Percentiles rank a stretch among this genome's conserved stretches.
Evolutionary conservation across 768 basidiomycete genomes (phyloP).

Genomic region (Lactifluus rugatus): DNA sequence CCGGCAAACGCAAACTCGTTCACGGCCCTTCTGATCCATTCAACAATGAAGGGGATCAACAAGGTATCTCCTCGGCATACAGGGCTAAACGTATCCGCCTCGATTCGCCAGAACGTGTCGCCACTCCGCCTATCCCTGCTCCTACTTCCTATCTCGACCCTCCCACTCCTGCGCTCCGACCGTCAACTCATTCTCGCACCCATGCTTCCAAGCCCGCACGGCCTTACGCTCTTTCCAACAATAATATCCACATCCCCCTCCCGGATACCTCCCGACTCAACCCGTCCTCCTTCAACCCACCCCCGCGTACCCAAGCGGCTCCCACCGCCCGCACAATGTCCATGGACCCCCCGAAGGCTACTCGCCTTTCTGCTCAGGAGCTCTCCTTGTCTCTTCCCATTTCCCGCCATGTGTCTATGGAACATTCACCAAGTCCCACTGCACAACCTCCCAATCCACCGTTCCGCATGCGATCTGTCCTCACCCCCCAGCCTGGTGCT

Average conservation of each 20-base stretch:
- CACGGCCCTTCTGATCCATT: background rate
- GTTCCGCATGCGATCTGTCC: conserved; percentile 56
- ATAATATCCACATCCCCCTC: conserved; percentile 16
- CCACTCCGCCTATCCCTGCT: background rate
- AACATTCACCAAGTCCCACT: conserved; percentile 25
- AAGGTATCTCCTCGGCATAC: background rate
- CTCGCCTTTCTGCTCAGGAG: conserved; percentile 16
- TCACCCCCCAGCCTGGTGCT: conserved; percentile 57
- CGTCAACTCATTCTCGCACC: conserved; percentile 1
- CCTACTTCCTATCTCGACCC: conserved; percentile 15
- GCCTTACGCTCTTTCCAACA: conserved; percentile 13
- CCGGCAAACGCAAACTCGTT: conserved; percentile 28
- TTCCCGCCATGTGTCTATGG: conserved; percentile 36
- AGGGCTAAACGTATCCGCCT: conserved; percentile 26
- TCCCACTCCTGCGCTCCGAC: conserved; percentile 14
- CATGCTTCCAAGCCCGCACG: conserved; percentile 2
- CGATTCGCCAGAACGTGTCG: conserved; percentile 7
- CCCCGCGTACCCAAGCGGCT: background rate
- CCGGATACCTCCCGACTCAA: conserved; percentile 15
- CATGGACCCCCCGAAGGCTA: conserved; percentile 44
- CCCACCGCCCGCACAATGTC: conserved; percentile 54
- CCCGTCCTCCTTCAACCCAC: background rate
- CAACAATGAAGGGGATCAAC: conserved; percentile 18
- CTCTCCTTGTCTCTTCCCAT: conserved; percentile 28
- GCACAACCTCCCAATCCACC: conserved; percentile 33